Conservation (phyloP, 1,139 yeast genomes). For the Suhomyces bribrorum region DNA sequence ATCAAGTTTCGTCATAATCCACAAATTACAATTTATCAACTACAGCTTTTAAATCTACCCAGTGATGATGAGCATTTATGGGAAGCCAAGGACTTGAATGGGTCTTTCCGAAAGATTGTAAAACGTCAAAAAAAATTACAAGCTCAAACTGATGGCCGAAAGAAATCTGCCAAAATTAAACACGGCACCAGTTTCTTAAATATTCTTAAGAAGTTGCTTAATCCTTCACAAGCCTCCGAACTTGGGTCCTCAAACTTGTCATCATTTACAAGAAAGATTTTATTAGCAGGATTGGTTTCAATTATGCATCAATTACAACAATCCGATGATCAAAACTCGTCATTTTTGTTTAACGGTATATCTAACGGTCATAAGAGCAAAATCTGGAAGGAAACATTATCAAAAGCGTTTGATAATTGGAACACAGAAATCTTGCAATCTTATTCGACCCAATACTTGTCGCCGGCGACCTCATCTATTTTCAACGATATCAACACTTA, state of each 20-base stretch:
- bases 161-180: constrained; percentile 17
- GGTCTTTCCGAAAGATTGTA: constrained; percentile 42
- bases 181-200: constrained; percentile 37
- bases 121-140: constrained; percentile 40
- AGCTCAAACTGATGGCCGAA: constrained; percentile 12
- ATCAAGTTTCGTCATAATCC: constrained; percentile 76
- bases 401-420: constrained; percentile 26
- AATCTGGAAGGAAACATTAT: constrained; percentile 23
- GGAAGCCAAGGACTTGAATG: constrained; percentile 53
- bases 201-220: constrained; percentile 37
- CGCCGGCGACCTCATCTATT: constrained; percentile 14
- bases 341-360: constrained; percentile 38
- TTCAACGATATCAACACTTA: constrained; percentile 17
- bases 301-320: constrained; percentile 77
- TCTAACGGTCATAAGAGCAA: constrained; percentile 16
- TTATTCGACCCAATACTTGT: constrained; percentile 7
- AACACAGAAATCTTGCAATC: constrained; percentile 20
- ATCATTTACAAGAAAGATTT: constrained; percentile 61
- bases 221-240: constrained; percentile 19
- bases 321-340: constrained; percentile 57
- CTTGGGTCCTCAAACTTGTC: constrained; percentile 17
- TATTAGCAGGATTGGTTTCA: constrained; percentile 70
- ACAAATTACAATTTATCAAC: constrained; percentile 67
- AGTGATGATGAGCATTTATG: constrained; percentile 72
- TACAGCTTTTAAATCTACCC: constrained; percentile 69